phyloP scores from a whole-genome alignment of 306 rosid genomes.

The Malus orientalis region DNA sequence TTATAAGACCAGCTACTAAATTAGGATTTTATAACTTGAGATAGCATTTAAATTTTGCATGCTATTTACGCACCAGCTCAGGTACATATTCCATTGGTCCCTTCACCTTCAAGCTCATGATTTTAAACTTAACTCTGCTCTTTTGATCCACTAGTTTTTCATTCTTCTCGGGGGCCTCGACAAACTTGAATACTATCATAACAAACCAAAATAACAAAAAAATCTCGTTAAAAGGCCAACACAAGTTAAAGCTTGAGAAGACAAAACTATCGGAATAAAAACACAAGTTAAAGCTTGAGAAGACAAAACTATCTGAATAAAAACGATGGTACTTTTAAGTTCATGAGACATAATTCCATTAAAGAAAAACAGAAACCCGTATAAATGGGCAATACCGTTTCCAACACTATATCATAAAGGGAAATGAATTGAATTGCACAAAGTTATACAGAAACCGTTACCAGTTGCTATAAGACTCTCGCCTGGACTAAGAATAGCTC shows the following conservation, averaged over 20 bases:
- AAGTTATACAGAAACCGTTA: constrained; percentile 19
- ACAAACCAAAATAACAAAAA: constrained; percentile 13
- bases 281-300: neutral
- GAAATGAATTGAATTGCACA: neutral
- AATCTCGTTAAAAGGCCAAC: neutral
- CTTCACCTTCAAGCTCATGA: constrained; percentile 98
- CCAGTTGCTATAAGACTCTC: constrained; percentile 97
- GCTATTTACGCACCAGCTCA: constrained; percentile 69
- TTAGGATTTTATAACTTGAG: neutral
- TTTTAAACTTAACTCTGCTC: constrained; percentile 89
- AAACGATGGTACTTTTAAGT: no score
- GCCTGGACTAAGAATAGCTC: constrained; percentile 92
- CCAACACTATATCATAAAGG: neutral
- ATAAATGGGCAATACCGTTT: neutral
- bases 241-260: neutral
- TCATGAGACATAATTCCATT: no score
- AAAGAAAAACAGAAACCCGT: neutral
- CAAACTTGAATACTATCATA: constrained; percentile 84
- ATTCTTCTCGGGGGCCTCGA: constrained; percentile 85
- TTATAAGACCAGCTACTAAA: neutral
- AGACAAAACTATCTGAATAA: neutral
- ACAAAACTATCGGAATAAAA: neutral
- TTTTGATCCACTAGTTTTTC: constrained; percentile 73
- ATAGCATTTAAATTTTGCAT: neutral
- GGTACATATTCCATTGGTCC: constrained; percentile 84